These are phyloP conservation scores for Aechmea fasciata DNA, from an alignment of 176 grass and related monocot genomes.

Conservation along the genomic window DNA sequence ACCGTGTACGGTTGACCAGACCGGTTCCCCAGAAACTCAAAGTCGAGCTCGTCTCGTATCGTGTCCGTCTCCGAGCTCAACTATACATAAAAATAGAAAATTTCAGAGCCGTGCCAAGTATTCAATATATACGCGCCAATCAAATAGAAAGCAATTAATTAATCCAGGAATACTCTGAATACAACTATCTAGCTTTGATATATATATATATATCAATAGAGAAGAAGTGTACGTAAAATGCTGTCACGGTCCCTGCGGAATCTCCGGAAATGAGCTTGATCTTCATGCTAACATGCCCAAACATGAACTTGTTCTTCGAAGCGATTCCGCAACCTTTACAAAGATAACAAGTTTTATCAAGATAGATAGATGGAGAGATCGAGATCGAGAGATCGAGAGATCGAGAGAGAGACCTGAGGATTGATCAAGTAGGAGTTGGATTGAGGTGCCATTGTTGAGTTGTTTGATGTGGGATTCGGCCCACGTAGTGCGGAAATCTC, in stretches of 20 bases:
- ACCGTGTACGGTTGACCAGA: slow-evolving; percentile 33
- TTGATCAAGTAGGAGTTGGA: slow-evolving; percentile 30
- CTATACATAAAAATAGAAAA: not conserved
- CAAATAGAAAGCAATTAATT: too few relatives aligned
- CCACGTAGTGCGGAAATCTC: slow-evolving; percentile 30
- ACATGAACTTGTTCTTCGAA: slow-evolving; percentile 31
- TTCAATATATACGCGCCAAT: not conserved
- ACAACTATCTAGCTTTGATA: too few relatives aligned
- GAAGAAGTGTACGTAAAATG: slow-evolving; percentile 21
- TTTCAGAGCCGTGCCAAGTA: not conserved
- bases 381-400: not conserved
- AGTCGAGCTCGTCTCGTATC: slow-evolving; percentile 24
- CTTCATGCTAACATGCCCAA: slow-evolving; percentile 44
- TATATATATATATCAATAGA: not conserved
- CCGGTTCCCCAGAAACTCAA: slow-evolving; percentile 40
- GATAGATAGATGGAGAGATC: too few relatives aligned
- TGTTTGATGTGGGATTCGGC: slow-evolving; percentile 28
- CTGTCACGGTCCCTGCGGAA: slow-evolving; percentile 32
- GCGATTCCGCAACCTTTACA: slow-evolving; percentile 28
- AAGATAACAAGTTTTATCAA: not conserved
- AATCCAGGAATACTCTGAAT: too few relatives aligned
- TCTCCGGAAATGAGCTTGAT: slow-evolving; percentile 31
- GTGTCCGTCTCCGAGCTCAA: slow-evolving; percentile 14
- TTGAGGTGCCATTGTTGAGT: slow-evolving; percentile 1
- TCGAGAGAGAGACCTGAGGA: not conserved